Base-by-base conservation (phyloP, 208 protist genomes). In the Wallacemonas sp. region DNA sequence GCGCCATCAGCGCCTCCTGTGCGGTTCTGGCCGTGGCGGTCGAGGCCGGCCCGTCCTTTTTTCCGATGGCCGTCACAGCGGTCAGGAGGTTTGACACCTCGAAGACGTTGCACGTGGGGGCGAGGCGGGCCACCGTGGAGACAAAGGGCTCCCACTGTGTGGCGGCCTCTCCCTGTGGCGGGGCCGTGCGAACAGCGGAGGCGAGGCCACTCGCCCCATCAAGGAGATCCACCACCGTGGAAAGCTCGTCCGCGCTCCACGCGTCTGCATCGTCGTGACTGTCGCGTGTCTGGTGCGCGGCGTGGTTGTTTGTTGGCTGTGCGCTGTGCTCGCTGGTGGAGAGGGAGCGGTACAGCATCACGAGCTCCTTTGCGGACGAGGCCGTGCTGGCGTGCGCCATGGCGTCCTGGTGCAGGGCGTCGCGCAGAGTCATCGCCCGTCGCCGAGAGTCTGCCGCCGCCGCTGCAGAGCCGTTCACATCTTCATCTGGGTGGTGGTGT, bases 101-200 rank as follows among this genome's bases (percentile, higher is more conserved):
- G 38, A 75, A 80, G 0, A 68, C 74, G 54, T 80, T 80, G 2
- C 61, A 54, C n/a, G 43, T 26, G 5, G 64, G 49, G 16, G 74
- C 68, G 30, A 74, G 60, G 23, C 33, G 43, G 23, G 36, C 55
- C n/a, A 65, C 61, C n/a, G 69, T 65, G 11, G 36, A 6, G 14
- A 54, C 68, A 8, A 67, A 70, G 3, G 34, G 27, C 54, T 80
- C 61, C 21, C 70, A 56, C 12, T 19, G 14, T 14, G 36, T 6
- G 9, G 14, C 9, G 9, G 36, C 14, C 36, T 41, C 36, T 41
- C 36, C 36, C 9, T 41, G 9, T 41, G 36, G 6, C 9, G 6
- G 36, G 9, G 36, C 36, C 36, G 14, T n/a, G n/a, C n/a, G n/a
- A n/a, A n/a, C n/a, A n/a, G n/a, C n/a, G n/a, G n/a, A n/a, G n/a